Evolutionary conservation across 2,329 filamentous ascomycete species (phyloP).

Genomic region (Cladosporium phlei): DNA sequence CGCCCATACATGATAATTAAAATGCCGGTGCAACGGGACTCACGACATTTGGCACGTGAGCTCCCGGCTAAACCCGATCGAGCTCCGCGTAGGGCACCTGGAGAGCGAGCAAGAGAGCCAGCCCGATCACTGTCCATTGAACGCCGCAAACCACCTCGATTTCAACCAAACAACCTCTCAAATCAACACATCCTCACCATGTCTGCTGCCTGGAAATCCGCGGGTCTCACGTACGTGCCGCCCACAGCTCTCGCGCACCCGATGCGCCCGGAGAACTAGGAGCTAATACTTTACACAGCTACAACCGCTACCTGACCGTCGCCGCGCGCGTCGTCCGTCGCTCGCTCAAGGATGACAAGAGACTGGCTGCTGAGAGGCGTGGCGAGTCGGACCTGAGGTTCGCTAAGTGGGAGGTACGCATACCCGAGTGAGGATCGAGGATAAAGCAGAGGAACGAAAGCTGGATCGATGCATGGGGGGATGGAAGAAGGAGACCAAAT

Average conservation of each 20-base stretch:
- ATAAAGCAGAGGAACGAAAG: neutral
- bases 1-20: too few relatives aligned
- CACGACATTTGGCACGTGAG: neutral
- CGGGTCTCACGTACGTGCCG: constrained; percentile 80
- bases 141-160: constrained; percentile 13
- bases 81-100: neutral
- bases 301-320: constrained; percentile 99
- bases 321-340: constrained; percentile 91
- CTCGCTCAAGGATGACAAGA: constrained; percentile 92
- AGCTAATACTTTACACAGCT: constrained; percentile 54
- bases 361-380: constrained; percentile 80
- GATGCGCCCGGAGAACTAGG: neutral
- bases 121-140: constrained; percentile 5
- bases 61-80: constrained; percentile 8
- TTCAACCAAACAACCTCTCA: constrained; percentile 8
- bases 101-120: constrained; percentile 1
- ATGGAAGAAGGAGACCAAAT: neutral
- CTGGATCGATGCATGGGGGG: neutral
- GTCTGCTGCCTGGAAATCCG: constrained; percentile 97
- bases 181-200: constrained; percentile 58
- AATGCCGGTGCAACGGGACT: too few relatives aligned
- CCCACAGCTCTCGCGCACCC: neutral
- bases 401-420: constrained; percentile 89
- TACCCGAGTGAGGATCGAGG: constrained; percentile 15
- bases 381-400: constrained; percentile 87